Percentiles rank a stretch among this genome's conserved stretches.
These are phyloP conservation scores for Lachnellula cervina DNA, from an alignment of 2,329 filamentous ascomycete species.

Conservation along the genomic window DNA sequence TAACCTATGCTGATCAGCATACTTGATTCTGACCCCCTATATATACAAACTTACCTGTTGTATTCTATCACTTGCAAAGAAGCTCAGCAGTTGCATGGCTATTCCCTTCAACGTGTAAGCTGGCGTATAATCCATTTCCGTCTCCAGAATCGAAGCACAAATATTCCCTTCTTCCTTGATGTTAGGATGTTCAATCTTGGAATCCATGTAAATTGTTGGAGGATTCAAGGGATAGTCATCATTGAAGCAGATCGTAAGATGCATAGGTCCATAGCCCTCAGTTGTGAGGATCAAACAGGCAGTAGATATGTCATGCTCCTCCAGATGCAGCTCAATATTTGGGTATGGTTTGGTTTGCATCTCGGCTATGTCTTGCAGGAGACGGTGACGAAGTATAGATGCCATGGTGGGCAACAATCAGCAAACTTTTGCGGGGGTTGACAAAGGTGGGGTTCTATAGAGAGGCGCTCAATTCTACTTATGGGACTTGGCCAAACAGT, in stretches of 20 bases:
- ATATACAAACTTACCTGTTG: not conserved
- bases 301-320: not conserved
- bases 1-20: too few species aligned
- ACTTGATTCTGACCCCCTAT: too few species aligned
- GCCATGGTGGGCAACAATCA: too few species aligned
- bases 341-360: not conserved
- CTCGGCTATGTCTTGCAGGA: conserved; percentile 18
- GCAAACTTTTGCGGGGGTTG: too few species aligned
- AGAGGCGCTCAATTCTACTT: too few species aligned
- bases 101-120: not conserved
- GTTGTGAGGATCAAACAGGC: not conserved
- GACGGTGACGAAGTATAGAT: too few species aligned
- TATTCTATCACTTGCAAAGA: not conserved
- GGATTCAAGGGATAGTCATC: not conserved
- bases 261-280: not conserved
- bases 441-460: too few species aligned
- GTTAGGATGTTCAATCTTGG: not conserved
- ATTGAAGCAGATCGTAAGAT: not conserved
- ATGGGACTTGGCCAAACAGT: too few species aligned
- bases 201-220: not conserved
- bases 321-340: not conserved
- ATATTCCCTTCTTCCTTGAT: not conserved
- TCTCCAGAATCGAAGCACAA: not conserved
- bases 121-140: not conserved
- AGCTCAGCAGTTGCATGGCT: not conserved